These are phyloP conservation scores for Hypoxylon fuscum DNA, from an alignment of 495 filamentous ascomycete species.

Conservation along the genomic window DNA sequence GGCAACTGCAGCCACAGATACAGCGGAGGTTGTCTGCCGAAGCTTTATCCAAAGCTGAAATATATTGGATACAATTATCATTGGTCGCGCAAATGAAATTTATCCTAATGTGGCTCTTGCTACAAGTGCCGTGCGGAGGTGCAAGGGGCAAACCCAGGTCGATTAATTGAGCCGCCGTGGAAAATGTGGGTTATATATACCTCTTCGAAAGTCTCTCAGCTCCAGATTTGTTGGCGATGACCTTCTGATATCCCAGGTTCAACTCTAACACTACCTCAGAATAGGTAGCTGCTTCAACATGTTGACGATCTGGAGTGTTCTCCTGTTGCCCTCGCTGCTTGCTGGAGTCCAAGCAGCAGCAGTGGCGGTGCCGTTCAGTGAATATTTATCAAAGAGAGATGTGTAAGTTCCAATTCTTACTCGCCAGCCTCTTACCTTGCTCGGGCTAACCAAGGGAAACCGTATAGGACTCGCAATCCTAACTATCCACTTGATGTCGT, in stretches of 20 bases:
- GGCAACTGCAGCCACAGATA: no score
- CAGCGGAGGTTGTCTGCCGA: conserved; percentile 33
- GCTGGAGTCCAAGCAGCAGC: conserved; percentile 38
- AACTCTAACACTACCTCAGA: conserved; percentile 22
- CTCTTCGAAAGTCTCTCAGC: conserved; percentile 16
- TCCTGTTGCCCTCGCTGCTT: conserved; percentile 48
- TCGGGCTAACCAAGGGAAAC: conserved; percentile 4
- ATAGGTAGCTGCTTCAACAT: conserved; percentile 42
- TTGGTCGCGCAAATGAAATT: conserved; percentile 45
- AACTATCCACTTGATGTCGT: conserved; percentile 51
- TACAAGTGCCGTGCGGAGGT: conserved; percentile 45
- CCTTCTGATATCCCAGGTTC: conserved; percentile 12
- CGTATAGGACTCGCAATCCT: conserved; percentile 43
- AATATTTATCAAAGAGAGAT: conserved; percentile 45
- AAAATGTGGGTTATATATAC: conserved; percentile 44
- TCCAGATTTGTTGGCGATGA: conserved; percentile 13
- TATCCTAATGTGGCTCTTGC: conserved; percentile 37
- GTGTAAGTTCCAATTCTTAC: conserved; percentile 37
- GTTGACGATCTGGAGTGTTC: conserved; percentile 44
- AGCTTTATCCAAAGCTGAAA: conserved; percentile 22
- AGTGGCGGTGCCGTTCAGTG: conserved; percentile 21
- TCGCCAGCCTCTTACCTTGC: background rate
- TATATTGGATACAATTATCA: conserved; percentile 41
- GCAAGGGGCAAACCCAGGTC: conserved; percentile 27
- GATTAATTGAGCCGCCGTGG: conserved; percentile 42